Evolutionary conservation across 2,329 filamentous ascomycete genomes (phyloP).

Genomic region (Cladophialophora psammophila): DNA sequence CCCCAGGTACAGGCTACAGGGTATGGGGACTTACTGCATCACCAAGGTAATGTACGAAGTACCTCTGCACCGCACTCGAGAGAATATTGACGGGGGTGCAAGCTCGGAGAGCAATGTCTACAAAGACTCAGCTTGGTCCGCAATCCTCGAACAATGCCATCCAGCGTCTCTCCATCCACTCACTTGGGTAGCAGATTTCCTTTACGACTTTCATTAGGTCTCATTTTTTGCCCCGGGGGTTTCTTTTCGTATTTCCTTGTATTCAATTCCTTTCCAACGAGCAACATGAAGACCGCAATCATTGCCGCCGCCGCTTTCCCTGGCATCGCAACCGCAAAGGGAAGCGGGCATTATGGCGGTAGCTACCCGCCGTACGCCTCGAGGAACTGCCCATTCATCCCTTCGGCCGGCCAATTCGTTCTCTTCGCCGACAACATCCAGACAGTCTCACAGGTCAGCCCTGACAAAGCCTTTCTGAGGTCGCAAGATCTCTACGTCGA

Average conservation of each 20-base stretch:
- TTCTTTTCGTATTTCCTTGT: constrained; percentile 4
- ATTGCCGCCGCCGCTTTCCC: constrained; percentile 12
- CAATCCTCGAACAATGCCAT: not conserved
- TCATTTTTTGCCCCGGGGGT: not conserved
- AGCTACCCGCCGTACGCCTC: not conserved
- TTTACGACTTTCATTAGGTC: constrained; percentile 11
- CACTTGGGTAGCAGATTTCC: constrained; percentile 14
- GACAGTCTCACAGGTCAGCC: not conserved
- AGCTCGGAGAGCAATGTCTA: not conserved
- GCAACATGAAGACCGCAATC: constrained; percentile 14
- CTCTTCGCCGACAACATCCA: constrained; percentile 21
- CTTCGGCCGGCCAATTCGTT: constrained; percentile 8
- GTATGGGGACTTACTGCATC: not conserved
- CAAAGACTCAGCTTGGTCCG: not conserved
- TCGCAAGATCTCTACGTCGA: constrained; percentile 15
- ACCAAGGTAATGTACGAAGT: not conserved
- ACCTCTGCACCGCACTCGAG: not conserved
- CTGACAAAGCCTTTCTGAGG: constrained; percentile 10
- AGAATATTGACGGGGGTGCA: not conserved
- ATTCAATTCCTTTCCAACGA: not conserved
- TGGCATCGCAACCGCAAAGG: constrained; percentile 8
- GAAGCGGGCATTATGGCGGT: not conserved
- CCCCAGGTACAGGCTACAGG: not conserved
- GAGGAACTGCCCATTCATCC: constrained; percentile 7
- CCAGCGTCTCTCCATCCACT: constrained; percentile 11